Conservation (phyloP, 495 filamentous ascomycete genomes). For the Neurospora sp. region DNA sequence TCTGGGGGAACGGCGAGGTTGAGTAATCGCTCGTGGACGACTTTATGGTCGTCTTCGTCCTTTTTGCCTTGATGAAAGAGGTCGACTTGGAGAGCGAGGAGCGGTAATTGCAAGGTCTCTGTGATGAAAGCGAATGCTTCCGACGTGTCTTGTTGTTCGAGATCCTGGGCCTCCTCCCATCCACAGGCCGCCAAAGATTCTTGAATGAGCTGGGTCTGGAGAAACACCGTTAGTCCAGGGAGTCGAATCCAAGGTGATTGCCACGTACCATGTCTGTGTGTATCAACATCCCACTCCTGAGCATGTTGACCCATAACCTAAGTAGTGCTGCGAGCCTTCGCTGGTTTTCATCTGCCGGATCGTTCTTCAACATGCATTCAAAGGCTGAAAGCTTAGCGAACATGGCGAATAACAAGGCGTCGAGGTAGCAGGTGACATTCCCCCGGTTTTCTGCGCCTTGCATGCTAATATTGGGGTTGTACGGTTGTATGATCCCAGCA, state of each 20-base stretch:
- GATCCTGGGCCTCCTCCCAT: constrained; percentile 69
- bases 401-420: constrained; percentile 92
- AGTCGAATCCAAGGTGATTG: neutral
- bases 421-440: constrained; percentile 83
- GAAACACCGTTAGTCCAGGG: constrained; percentile 21
- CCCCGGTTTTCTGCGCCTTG: constrained; percentile 80
- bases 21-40: constrained; percentile 83
- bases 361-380: constrained; percentile 65
- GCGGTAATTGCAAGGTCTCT: constrained; percentile 73
- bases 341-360: constrained; percentile 56
- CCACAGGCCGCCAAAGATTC: constrained; percentile 77
- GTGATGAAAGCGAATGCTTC: constrained; percentile 95
- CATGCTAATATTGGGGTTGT: constrained; percentile 58
- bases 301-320: constrained; percentile 86
- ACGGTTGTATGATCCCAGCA: constrained; percentile 66
- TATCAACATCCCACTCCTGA: constrained; percentile 76
- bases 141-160: constrained; percentile 84
- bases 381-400: constrained; percentile 84
- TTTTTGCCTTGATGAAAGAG: constrained; percentile 87
- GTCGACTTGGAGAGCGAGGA: constrained; percentile 88
- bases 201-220: constrained; percentile 72
- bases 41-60: constrained; percentile 79
- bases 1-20: constrained; percentile 73
- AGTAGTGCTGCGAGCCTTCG: constrained; percentile 62
- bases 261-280: constrained; percentile 68